A percentile compares a stretch with the other conserved stretches of the same genome.
These are phyloP conservation scores for Trametes punicea DNA, from an alignment of 768 basidiomycete species.

Conservation along the genomic window DNA sequence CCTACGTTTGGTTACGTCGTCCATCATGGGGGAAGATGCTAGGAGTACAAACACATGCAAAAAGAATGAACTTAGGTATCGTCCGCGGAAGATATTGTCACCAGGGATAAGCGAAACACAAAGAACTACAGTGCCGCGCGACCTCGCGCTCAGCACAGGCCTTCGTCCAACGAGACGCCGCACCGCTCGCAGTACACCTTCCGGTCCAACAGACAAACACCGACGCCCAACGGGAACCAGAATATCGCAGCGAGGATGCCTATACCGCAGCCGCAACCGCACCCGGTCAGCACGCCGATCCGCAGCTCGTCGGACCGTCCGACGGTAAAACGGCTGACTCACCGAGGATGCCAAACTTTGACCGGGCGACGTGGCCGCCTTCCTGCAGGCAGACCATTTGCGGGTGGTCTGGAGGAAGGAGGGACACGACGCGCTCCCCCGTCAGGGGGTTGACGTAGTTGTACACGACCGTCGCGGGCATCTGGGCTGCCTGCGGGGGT, in stretches of 20 bases:
- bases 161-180: slow-evolving; percentile 35
- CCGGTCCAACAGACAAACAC: slow-evolving; percentile 72
- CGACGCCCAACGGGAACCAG: slow-evolving; percentile 85
- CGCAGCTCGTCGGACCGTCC: background rate
- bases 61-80: too few species aligned
- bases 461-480: slow-evolving; percentile 52
- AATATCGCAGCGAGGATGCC: slow-evolving; percentile 79
- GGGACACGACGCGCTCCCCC: slow-evolving; percentile 41
- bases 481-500: slow-evolving; percentile 19
- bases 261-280: slow-evolving; percentile 26
- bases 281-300: background rate
- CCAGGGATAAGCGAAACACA: background rate
- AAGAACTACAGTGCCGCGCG: background rate
- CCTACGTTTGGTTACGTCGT: too few species aligned
- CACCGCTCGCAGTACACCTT: slow-evolving; percentile 61
- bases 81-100: background rate
- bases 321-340: background rate
- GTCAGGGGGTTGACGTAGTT: slow-evolving; percentile 66
- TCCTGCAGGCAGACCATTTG: slow-evolving; percentile 84
- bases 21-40: too few species aligned
- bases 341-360: slow-evolving; percentile 65
- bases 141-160: slow-evolving; percentile 17
- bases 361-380: slow-evolving; percentile 61
- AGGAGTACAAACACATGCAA: too few species aligned
- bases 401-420: slow-evolving; percentile 74